A percentile compares a stretch with the other conserved stretches of the same genome.
phyloP scores from a whole-genome alignment of 108 stramenopile species.

The Pelagomonas calceolata region DNA sequence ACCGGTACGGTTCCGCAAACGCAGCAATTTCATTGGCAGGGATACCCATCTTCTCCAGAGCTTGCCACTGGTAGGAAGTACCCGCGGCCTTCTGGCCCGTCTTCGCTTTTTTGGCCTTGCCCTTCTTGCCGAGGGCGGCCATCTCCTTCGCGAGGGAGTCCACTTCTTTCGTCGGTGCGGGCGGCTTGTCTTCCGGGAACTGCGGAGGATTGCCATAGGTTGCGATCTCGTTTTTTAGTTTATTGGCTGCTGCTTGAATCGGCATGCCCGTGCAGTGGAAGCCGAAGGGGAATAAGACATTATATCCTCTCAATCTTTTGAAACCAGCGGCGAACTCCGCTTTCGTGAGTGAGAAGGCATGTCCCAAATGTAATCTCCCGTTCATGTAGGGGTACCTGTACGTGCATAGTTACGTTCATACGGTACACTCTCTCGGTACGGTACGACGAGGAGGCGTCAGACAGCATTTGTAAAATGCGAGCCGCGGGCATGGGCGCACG shows the following conservation, averaged over 20 bases:
- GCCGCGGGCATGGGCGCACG: not conserved
- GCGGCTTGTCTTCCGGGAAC: conserved; percentile 70
- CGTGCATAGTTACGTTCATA: not conserved
- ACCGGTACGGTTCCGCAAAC: conserved; percentile 82
- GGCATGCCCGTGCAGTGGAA: conserved; percentile 99
- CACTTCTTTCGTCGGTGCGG: conserved; percentile 30
- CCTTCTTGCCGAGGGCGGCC: conserved; percentile 33
- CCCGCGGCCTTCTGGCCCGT: not conserved
- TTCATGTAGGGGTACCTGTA: conserved; percentile 84
- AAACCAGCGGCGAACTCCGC: conserved; percentile 83
- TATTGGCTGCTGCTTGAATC: conserved; percentile 97
- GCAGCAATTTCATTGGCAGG: conserved; percentile 55
- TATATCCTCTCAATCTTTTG: conserved; percentile 82
- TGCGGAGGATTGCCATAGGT: conserved; percentile 69
- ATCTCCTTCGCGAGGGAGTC: conserved; percentile 22
- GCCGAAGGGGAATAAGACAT: conserved; percentile 93
- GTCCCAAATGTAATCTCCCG: conserved; percentile 92
- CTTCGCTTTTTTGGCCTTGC: conserved; percentile 66
- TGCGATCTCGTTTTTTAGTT: conserved; percentile 82
- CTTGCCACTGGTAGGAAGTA: conserved; percentile 72
- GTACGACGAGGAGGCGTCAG: not conserved
- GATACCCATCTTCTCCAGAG: conserved; percentile 69
- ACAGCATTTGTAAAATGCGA: not conserved
- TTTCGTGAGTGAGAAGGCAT: conserved; percentile 94
- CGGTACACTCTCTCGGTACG: not conserved